These are phyloP conservation scores for Aureobasidium sp. DNA, from an alignment of 2,329 filamentous ascomycete genomes.

Conservation along the genomic window DNA sequence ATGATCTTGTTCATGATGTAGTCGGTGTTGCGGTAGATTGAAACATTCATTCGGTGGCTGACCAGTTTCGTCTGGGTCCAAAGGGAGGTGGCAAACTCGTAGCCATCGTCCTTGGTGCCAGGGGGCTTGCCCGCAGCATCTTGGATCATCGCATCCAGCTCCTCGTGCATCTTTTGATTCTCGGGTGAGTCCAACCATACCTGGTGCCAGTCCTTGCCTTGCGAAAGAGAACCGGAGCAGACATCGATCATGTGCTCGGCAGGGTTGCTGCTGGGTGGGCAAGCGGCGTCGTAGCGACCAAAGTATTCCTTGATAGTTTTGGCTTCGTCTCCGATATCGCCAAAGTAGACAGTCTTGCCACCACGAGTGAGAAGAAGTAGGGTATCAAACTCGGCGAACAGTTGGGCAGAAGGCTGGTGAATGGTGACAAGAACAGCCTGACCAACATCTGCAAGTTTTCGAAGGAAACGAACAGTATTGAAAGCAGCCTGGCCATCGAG, in stretches of 20 bases:
- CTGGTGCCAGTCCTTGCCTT: constrained; percentile 37
- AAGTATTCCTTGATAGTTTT: constrained; percentile 41
- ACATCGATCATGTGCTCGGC: constrained; percentile 45
- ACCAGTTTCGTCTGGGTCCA: constrained; percentile 34
- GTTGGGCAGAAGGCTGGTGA: constrained; percentile 58
- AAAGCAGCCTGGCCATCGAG: constrained; percentile 61
- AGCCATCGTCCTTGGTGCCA: constrained; percentile 32
- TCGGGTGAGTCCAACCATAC: constrained; percentile 33
- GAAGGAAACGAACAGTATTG: constrained; percentile 55
- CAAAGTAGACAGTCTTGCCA: constrained; percentile 59
- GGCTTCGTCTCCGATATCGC: constrained; percentile 42
- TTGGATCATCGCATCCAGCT: constrained; percentile 33
- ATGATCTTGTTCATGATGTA: constrained; percentile 58
- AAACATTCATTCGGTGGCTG: constrained; percentile 42
- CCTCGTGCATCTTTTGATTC: constrained; percentile 28
- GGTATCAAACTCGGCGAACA: constrained; percentile 59
- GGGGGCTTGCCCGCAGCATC: constrained; percentile 28
- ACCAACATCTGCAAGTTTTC: constrained; percentile 56
- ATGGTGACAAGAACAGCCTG: constrained; percentile 63
- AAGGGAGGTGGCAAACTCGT: constrained; percentile 37
- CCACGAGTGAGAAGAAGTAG: constrained; percentile 56
- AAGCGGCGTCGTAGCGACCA: constrained; percentile 43
- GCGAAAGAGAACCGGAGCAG: constrained; percentile 36
- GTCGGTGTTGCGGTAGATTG: constrained; percentile 57
- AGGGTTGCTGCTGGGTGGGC: constrained; percentile 44